Conservation (phyloP, 2,329 filamentous ascomycete species). For the Penicillium sp. region DNA sequence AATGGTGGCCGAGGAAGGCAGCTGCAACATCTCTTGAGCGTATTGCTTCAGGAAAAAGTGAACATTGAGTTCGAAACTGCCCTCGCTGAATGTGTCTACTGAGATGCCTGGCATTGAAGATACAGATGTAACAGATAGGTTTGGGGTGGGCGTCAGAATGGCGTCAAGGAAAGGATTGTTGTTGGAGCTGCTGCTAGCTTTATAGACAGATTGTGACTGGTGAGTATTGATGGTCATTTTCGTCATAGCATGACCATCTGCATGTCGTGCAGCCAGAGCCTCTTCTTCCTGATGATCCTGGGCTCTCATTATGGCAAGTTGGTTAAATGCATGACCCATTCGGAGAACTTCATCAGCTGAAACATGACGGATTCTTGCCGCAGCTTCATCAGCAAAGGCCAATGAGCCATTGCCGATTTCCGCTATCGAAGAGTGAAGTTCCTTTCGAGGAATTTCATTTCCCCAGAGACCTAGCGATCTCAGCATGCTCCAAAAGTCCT, state of each 20-base stretch:
- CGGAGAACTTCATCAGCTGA: not conserved
- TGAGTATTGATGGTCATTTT: not conserved
- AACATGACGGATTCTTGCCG: conserved; percentile 4
- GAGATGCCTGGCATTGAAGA: not conserved
- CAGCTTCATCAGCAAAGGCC: conserved; percentile 14
- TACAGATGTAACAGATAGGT: not conserved
- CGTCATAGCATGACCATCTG: not conserved
- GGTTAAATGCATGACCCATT: conserved; percentile 3
- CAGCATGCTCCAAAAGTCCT: conserved; percentile 12
- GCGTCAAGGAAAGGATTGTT: not conserved
- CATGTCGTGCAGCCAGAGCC: not conserved
- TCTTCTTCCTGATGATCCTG: not conserved
- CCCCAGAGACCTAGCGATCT: not conserved
- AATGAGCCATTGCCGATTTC: conserved; percentile 14
- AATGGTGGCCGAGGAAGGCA: conserved; percentile 8
- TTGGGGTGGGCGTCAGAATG: not conserved
- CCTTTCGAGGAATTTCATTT: not conserved
- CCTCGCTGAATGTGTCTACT: not conserved
- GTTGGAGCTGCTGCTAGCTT: not conserved
- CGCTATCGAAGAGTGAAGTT: conserved; percentile 6
- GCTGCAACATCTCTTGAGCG: conserved; percentile 18
- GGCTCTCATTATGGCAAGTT: not conserved
- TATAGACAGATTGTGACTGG: not conserved
- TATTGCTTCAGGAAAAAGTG: conserved; percentile 17
- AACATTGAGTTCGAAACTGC: conserved; percentile 21